Evolutionary conservation across 1,284 basidiomycete species (phyloP).

Genomic region (Gastroboletus turbinatus): DNA sequence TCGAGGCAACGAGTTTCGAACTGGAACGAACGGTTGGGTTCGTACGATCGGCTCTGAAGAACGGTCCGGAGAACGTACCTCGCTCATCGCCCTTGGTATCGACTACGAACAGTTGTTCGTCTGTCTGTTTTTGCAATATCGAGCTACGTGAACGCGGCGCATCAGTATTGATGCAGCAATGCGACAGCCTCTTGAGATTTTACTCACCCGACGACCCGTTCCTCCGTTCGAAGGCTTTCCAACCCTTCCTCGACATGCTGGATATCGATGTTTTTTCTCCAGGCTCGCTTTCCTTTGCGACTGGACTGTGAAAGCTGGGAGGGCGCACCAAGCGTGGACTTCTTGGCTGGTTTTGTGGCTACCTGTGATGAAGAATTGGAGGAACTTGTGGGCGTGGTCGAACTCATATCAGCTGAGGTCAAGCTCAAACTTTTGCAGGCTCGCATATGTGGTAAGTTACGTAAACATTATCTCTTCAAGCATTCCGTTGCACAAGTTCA

Average conservation of each 20-base stretch:
- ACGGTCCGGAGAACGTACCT: constrained; percentile 42
- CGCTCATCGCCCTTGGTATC: constrained; percentile 80
- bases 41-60: background rate
- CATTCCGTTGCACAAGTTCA: too few relatives aligned
- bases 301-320: constrained; percentile 55
- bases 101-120: constrained; percentile 76
- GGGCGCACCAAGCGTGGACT: constrained; percentile 27
- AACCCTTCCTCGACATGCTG: constrained; percentile 72
- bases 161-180: background rate
- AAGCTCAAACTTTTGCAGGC: background rate
- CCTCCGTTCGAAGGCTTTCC: constrained; percentile 75
- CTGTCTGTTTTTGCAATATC: constrained; percentile 58
- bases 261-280: constrained; percentile 91
- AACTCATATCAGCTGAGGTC: constrained; percentile 9
- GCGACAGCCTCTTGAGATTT: background rate
- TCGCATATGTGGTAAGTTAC: background rate
- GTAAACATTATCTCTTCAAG: background rate
- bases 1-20: constrained; percentile 55
- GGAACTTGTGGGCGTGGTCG: background rate
- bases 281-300: constrained; percentile 87
- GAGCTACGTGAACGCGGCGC: constrained; percentile 39
- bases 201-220: constrained; percentile 72
- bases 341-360: constrained; percentile 8
- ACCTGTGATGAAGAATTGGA: constrained; percentile 1
- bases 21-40: constrained; percentile 36